Evolutionary conservation across 1,284 basidiomycete species (phyloP).

Genomic region (Cystobasidium slooffiae): DNA sequence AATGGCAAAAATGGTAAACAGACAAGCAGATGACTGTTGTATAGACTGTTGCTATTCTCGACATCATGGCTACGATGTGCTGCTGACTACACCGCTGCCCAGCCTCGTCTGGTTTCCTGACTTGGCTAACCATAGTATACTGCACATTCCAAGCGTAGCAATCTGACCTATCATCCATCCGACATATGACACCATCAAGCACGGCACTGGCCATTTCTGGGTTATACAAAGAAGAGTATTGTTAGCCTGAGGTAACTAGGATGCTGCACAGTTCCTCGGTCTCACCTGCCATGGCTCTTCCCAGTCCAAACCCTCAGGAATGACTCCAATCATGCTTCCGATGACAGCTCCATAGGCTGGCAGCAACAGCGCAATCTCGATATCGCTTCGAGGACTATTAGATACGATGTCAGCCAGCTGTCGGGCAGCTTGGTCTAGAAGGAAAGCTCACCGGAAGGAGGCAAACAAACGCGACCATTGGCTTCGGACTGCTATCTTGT

Average conservation of each 20-base stretch:
- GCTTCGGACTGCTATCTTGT: constrained; percentile 50
- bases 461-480: constrained; percentile 76
- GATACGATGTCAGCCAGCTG: neutral
- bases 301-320: constrained; percentile 90
- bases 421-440: neutral
- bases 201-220: constrained; percentile 35
- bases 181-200: neutral
- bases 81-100: neutral
- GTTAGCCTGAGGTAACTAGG: no score
- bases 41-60: neutral
- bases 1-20: neutral
- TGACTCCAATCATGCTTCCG: constrained; percentile 77
- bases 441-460: constrained; percentile 69
- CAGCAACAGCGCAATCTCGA: constrained; percentile 79
- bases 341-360: constrained; percentile 72
- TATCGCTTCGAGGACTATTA: constrained; percentile 65
- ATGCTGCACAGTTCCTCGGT: constrained; percentile 30
- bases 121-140: constrained; percentile 2
- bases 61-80: neutral
- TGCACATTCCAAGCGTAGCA: constrained; percentile 14
- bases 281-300: constrained; percentile 91
- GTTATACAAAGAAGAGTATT: no score
- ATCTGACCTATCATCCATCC: constrained; percentile 19
- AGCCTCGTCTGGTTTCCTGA: constrained; percentile 6
- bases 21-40: neutral